These are phyloP conservation scores for Aspergillus leporis DNA, from an alignment of 495 filamentous ascomycete species.

Conservation along the genomic window DNA sequence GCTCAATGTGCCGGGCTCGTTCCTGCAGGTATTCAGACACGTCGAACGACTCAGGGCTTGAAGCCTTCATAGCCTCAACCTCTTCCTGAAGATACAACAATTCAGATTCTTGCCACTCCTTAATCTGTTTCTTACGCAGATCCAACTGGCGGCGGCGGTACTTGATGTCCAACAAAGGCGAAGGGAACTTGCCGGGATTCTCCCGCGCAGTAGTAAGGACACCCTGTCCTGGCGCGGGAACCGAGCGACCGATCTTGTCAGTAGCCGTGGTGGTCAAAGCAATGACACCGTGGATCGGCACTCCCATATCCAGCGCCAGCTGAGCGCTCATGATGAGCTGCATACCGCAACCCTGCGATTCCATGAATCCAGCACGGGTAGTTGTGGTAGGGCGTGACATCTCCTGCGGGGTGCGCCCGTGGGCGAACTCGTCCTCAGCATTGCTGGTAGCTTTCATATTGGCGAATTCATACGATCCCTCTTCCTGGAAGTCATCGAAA, in stretches of 20 bases:
- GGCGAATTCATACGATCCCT: slow-evolving; percentile 98
- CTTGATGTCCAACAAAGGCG: slow-evolving; percentile 92
- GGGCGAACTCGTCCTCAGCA: slow-evolving; percentile 90
- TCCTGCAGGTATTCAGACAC: slow-evolving; percentile 85
- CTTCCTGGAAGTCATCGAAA: slow-evolving; percentile 99
- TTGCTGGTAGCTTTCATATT: slow-evolving; percentile 99
- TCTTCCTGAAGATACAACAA: slow-evolving; percentile 91
- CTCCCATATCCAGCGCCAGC: slow-evolving; percentile 96
- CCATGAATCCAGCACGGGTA: slow-evolving; percentile 97
- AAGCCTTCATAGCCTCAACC: slow-evolving; percentile 83
- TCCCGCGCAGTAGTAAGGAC: slow-evolving; percentile 97
- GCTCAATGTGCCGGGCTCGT: slow-evolving; percentile 81
- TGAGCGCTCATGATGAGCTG: slow-evolving; percentile 98
- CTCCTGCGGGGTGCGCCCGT: slow-evolving; percentile 91
- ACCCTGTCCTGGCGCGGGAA: slow-evolving; percentile 94
- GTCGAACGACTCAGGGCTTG: slow-evolving; percentile 63
- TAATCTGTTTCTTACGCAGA: slow-evolving; percentile 85
- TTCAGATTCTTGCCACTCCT: slow-evolving; percentile 94
- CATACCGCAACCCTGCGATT: slow-evolving; percentile 97
- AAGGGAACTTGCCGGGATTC: slow-evolving; percentile 85
- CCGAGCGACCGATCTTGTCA: slow-evolving; percentile 97
- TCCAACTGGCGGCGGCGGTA: slow-evolving; percentile 95
- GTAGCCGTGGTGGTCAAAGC: slow-evolving; percentile 96
- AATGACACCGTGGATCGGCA: slow-evolving; percentile 94
- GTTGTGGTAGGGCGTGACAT: slow-evolving; percentile 98